Evolutionary conservation across 176 grass and related monocot species (phyloP).

Genomic region (Ensete ventricosum): DNA sequence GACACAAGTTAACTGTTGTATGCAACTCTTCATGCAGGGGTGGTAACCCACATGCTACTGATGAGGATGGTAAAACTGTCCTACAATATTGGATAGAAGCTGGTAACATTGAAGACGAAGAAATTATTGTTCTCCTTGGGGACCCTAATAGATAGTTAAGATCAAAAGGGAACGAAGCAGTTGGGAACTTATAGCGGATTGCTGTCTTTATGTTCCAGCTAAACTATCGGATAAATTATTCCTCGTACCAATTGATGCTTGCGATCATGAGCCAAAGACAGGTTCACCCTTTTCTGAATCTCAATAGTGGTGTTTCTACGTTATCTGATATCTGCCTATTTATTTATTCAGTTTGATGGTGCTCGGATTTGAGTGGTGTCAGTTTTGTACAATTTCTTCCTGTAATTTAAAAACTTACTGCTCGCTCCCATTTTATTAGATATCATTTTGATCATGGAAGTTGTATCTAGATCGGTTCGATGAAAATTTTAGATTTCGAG

Average conservation of each 20-base stretch:
- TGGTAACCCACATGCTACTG: constrained; percentile 42
- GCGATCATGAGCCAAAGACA: not conserved
- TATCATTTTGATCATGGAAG: not conserved
- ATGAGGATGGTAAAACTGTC: constrained; percentile 54
- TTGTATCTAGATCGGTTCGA: not conserved
- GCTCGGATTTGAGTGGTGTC: not conserved
- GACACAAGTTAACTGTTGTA: not conserved
- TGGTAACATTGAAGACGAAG: constrained; percentile 66
- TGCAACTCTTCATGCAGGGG: constrained; percentile 41
- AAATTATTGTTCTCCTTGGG: constrained; percentile 86
- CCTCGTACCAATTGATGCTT: not conserved
- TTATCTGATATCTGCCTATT: not conserved
- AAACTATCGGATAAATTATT: not conserved
- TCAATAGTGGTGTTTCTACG: not conserved
- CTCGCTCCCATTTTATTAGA: not conserved
- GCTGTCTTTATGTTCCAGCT: not conserved
- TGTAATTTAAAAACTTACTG: not conserved
- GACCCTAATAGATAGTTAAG: constrained; percentile 52
- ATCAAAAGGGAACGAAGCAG: too few species aligned
- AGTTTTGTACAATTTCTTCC: not conserved
- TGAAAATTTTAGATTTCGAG: not conserved
- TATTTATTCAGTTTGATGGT: not conserved
- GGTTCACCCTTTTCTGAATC: not conserved
- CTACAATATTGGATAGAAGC: constrained; percentile 64
- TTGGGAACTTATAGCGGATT: not conserved